Evolutionary conservation across 257 asterid species (phyloP), one percentile per base, ranked within the genome.

Genomic region (Dorcoceras hygrometricum): DNA sequence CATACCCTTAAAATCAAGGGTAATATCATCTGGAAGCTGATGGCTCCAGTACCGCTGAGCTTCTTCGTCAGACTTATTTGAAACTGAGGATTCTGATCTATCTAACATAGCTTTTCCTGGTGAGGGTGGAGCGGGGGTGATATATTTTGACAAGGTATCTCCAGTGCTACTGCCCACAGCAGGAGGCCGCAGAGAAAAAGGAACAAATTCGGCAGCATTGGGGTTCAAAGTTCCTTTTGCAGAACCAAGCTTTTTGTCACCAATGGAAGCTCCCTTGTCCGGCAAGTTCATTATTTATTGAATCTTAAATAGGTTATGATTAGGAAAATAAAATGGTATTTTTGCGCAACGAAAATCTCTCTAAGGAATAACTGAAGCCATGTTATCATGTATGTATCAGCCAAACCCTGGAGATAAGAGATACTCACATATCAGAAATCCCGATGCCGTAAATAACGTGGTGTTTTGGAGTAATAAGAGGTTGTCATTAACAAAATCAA

Each of bases 1-100:
- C 89, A 82, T 80, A 71, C 69, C 77, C 62, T 89, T 86, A 68
- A 92, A 86, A 75, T 92, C 96, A 0, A 96, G 96, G 60, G 89
- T 89, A 58, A 92, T 86, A 80, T 92, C 98, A 65, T 89, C 97
- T 0, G 98, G 97, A 73, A 92, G 98, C 84, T 90, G 96, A 65
- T 71, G 83, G 27, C 73, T 77, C 98, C 97, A 89, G 43, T 83
- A 92, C 59, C 79, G 93, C 64, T 81, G 91, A 58, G 90, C 95
- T 79, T 92, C 98, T 23, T 89, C 97, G 57, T 92, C 98, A 6
- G 98, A 87, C 64, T 85, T 89, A 65, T 82, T 81, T 0, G 96
- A 83, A 70, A 71, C 71, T 25, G 88, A 92, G 28, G 96, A 92
- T 64, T 86, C 94, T 0, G 97, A 80, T 54, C 90, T 72, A 75